Percentiles rank a stretch among this genome's conserved stretches.
phyloP scores from a whole-genome alignment of 805 yeast species.

The Debaryomyces hansenii region DNA sequence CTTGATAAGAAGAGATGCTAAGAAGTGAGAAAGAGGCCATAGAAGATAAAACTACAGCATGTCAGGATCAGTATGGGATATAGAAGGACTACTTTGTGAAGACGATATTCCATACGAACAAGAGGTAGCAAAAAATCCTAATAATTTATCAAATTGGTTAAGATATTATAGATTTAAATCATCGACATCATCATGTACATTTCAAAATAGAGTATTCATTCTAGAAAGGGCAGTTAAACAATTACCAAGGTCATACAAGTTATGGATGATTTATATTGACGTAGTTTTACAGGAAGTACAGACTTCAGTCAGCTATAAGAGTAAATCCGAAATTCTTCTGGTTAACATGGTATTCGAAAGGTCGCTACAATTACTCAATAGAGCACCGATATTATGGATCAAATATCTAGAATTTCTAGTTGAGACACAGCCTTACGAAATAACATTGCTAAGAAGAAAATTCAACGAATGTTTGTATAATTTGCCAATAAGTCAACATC shows the following conservation, averaged over 20 bases:
- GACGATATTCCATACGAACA: constrained; percentile 38
- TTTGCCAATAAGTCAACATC: constrained; percentile 54
- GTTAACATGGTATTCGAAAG: constrained; percentile 48
- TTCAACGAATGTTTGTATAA: constrained; percentile 52
- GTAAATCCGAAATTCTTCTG: constrained; percentile 27
- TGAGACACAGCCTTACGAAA: constrained; percentile 24
- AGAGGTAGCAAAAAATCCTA: constrained; percentile 31
- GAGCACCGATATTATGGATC: constrained; percentile 53
- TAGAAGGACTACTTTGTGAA: constrained; percentile 14
- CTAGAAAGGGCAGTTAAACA: constrained; percentile 50
- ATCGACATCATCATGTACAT: constrained; percentile 12
- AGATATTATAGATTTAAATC: constrained; percentile 40
- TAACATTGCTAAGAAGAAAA: constrained; percentile 38
- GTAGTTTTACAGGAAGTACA: constrained; percentile 32
- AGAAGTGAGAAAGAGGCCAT: not conserved
- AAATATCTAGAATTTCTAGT: constrained; percentile 47
- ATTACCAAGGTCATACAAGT: constrained; percentile 46
- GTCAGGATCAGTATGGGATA: constrained; percentile 8
- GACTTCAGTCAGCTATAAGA: constrained; percentile 24
- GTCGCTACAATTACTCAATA: constrained; percentile 42
- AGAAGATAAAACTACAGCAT: not conserved
- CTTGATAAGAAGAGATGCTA: not conserved
- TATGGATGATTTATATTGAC: constrained; percentile 56
- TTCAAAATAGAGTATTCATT: constrained; percentile 44
- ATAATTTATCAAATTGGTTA: constrained; percentile 43